Evolutionary conservation across 2,329 filamentous ascomycete species (phyloP), one percentile per base, ranked within the genome.

Genomic region (Alternaria atra): DNA sequence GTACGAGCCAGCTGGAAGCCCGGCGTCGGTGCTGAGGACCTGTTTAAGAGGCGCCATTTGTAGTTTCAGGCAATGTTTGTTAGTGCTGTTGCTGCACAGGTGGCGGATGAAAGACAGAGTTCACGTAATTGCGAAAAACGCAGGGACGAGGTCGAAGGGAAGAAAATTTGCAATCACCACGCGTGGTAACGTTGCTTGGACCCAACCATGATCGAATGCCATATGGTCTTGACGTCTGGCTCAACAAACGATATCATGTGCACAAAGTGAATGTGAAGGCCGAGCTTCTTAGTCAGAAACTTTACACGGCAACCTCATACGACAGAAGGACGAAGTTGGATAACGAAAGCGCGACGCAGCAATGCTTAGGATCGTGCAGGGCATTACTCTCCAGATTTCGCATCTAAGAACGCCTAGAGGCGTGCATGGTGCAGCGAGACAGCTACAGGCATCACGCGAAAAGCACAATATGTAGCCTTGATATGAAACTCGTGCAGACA

Each of bases 401-500:
- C 46, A 25, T 35, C 17, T n/a, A 34, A 25, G 4, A 12, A 37
- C 23, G 5, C 15, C n/a, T 6, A 12, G 15, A 48, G 46, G 30
- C 17, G 12, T 10, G 7, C 20, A 20, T 48, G 2, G 17, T n/a
- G 32, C 48, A 46, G 13, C 5, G 9, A 52, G 35, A 3, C 32
- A 12, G 40, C 8, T 20, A 50, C 15, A 47, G 17, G 10, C 52
- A 37, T 60, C 17, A 44, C 29, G 34, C 32, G 17, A 17, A 50
- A 50, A 66, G 29, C 56, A 40, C 52, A 43, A 63, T 59, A 78
- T 84, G 81, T 84, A 67, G 80, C 82, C 81, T 82, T 84, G 82
- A 84, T 83, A 84, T 84, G 82, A 84, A 84, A 82, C 82, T 77
- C 82, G 81, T 77, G 74, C 66, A 76, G 76, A 75, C 78, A 80